Evolutionary conservation across 306 rosid species (phyloP).

Genomic region (Glycine tomentella): DNA sequence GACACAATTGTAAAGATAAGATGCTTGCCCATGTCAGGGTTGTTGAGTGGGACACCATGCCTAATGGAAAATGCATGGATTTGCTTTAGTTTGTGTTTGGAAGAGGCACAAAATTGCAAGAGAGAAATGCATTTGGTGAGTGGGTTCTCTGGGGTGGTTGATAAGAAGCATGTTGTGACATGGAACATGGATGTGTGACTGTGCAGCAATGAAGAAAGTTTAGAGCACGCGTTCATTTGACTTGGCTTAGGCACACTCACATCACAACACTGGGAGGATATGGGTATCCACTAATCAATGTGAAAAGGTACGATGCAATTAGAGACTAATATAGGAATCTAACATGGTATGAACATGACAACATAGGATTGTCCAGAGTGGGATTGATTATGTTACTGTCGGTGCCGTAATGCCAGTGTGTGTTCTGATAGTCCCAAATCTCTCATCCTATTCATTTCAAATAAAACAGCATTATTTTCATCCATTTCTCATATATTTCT

Average conservation of each 20-base stretch:
- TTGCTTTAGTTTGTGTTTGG: conserved; percentile 57
- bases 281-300: neutral
- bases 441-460: too few species aligned
- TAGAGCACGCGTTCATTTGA: conserved; percentile 40
- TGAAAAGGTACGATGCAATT: neutral
- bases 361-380: neutral
- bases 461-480: too few species aligned
- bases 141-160: conserved; percentile 34
- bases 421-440: too few species aligned
- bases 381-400: neutral
- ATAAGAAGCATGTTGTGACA: conserved; percentile 8
- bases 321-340: neutral
- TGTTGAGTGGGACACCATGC: conserved; percentile 52
- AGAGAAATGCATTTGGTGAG: conserved; percentile 56
- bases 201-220: conserved; percentile 19
- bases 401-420: neutral
- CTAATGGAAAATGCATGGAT: conserved; percentile 66
- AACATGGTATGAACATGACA: neutral
- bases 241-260: neutral
- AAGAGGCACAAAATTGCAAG: conserved; percentile 60
- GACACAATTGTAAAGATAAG: conserved; percentile 60
- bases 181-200: conserved; percentile 6
- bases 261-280: neutral
- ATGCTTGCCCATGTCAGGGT: conserved; percentile 62
- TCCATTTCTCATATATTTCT: too few species aligned